These are phyloP conservation scores for Aspergillus pseudotamarii DNA, from an alignment of 2,329 filamentous ascomycete species.

Conservation along the genomic window DNA sequence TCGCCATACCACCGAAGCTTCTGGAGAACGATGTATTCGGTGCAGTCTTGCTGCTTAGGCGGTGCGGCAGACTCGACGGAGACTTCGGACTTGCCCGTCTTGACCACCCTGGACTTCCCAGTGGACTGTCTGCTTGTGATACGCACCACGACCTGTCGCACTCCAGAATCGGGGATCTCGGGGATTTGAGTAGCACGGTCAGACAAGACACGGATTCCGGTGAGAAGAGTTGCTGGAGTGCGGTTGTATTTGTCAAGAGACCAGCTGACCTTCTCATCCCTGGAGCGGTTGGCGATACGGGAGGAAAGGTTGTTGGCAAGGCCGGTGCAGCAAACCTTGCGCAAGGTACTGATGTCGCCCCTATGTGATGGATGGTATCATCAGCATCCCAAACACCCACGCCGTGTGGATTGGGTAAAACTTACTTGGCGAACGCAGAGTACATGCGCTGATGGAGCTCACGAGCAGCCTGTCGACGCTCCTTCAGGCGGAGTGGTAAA, in stretches of 20 bases:
- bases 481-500: constrained; percentile 37
- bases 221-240: constrained; percentile 39
- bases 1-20: constrained; percentile 45
- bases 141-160: constrained; percentile 43
- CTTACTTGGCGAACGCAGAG: constrained; percentile 49
- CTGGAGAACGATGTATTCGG: constrained; percentile 57
- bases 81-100: constrained; percentile 8
- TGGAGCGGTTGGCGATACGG: constrained; percentile 39
- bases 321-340: constrained; percentile 42
- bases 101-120: constrained; percentile 21
- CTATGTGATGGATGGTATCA: constrained; percentile 18
- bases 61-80: constrained; percentile 16
- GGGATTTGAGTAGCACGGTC: constrained; percentile 47
- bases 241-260: constrained; percentile 41
- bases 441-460: constrained; percentile 52
- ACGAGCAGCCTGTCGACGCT: constrained; percentile 41
- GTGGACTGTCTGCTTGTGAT: constrained; percentile 44
- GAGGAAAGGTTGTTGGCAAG: constrained; percentile 37
- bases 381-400: constrained; percentile 13
- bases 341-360: constrained; percentile 39
- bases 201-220: constrained; percentile 42
- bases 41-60: constrained; percentile 45
- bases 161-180: constrained; percentile 40
- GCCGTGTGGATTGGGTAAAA: constrained; percentile 21
- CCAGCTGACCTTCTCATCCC: constrained; percentile 38